These are phyloP conservation scores for carrot (Daucus carota) DNA, from an alignment of 129 eudicot species.

Conservation along the genomic window DH1_v3.0 NC_030385.2:14904501-14905000, in stretches of 20 bases:
- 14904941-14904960: conserved; percentile 58
- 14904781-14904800: no score
- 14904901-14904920: conserved; percentile 50
- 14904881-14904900: conserved; percentile 62
- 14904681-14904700: not conserved
- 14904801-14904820: not conserved
- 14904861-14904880: conserved; percentile 3
- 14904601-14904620: not conserved
- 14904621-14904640: not conserved
- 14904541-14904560: not conserved
- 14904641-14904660: not conserved
- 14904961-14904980: conserved; percentile 97
- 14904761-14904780: no score
- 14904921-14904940: conserved; percentile 49
- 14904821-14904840: not conserved
- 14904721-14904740: not conserved
- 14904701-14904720: not conserved
- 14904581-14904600: not conserved
- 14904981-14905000: conserved; percentile 60
- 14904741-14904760: not conserved
- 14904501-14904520: no score
- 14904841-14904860: not conserved
- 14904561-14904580: not conserved
- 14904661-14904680: no score
- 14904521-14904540: no score